Evolutionary conservation across 1,284 basidiomycete genomes (phyloP).

Genomic region (Apiotrichum siamense): DNA sequence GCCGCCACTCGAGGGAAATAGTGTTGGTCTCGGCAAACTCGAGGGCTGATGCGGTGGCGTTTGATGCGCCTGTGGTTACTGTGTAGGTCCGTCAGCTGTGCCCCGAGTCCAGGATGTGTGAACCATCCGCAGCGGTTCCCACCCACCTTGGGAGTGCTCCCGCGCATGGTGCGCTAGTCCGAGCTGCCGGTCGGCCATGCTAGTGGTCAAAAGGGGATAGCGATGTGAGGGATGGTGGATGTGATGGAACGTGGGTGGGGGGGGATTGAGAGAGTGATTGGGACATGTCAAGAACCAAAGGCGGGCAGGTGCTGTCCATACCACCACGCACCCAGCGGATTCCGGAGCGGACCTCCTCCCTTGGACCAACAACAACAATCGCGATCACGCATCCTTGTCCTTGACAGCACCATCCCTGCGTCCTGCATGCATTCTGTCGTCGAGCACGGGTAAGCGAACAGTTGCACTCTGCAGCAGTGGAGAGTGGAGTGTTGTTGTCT

Average conservation of each 20-base stretch:
- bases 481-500: too few relatives aligned
- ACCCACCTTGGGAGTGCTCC: slow-evolving; percentile 1
- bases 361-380: too few relatives aligned
- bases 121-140: background rate
- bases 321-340: too few relatives aligned
- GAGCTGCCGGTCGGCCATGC: background rate
- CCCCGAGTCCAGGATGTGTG: background rate
- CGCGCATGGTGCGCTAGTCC: background rate
- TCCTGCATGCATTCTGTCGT: too few relatives aligned
- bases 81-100: background rate
- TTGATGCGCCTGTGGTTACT: background rate
- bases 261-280: background rate
- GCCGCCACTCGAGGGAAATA: slow-evolving; percentile 67
- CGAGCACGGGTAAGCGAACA: too few relatives aligned
- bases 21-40: slow-evolving; percentile 56
- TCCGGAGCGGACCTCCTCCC: too few relatives aligned
- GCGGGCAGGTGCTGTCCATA: too few relatives aligned
- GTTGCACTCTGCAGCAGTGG: too few relatives aligned
- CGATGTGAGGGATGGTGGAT: background rate
- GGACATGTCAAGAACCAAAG: too few relatives aligned
- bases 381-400: too few relatives aligned
- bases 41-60: slow-evolving; percentile 8
- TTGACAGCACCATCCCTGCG: too few relatives aligned
- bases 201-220: background rate
- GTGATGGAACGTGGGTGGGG: background rate